Percentiles rank a stretch among this genome's conserved stretches.
Conservation (phyloP, 805 yeast species). For the Candida stauntonica region DNA sequence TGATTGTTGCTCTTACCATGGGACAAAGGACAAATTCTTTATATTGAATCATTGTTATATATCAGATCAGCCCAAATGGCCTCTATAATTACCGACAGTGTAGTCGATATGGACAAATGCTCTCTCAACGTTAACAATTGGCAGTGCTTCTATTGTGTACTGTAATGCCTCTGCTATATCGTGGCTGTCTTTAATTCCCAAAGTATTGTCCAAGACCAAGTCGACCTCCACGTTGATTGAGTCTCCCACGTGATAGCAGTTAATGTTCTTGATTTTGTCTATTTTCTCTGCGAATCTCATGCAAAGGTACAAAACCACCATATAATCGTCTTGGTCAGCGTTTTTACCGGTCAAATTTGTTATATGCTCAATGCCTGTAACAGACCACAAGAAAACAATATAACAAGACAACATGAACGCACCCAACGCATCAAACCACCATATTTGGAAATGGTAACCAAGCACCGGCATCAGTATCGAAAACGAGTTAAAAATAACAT, state of each 20-base stretch:
- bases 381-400: slow-evolving; percentile 59
- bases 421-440: slow-evolving; percentile 78
- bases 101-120: slow-evolving; percentile 81
- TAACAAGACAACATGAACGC: slow-evolving; percentile 61
- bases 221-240: slow-evolving; percentile 73
- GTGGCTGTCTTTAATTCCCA: slow-evolving; percentile 62
- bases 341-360: slow-evolving; percentile 71
- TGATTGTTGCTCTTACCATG: too few species aligned
- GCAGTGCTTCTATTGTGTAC: slow-evolving; percentile 73
- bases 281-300: slow-evolving; percentile 66
- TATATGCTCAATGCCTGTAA: slow-evolving; percentile 66
- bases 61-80: slow-evolving; percentile 27
- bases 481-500: slow-evolving; percentile 65
- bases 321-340: slow-evolving; percentile 58
- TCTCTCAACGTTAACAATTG: slow-evolving; percentile 70
- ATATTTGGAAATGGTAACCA: slow-evolving; percentile 46
- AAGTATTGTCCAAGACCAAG: slow-evolving; percentile 47
- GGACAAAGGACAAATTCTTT: too few species aligned
- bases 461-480: slow-evolving; percentile 66
- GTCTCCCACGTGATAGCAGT: slow-evolving; percentile 78
- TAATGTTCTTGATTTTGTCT: slow-evolving; percentile 56
- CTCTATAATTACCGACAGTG: slow-evolving; percentile 35
- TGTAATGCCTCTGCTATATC: slow-evolving; percentile 80
- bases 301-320: slow-evolving; percentile 63
- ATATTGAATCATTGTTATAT: too few species aligned